A percentile compares a stretch with the other conserved stretches of the same genome.
phyloP scores from a whole-genome alignment of 345 rosid genomes.

The Ricinus communis region DNA sequence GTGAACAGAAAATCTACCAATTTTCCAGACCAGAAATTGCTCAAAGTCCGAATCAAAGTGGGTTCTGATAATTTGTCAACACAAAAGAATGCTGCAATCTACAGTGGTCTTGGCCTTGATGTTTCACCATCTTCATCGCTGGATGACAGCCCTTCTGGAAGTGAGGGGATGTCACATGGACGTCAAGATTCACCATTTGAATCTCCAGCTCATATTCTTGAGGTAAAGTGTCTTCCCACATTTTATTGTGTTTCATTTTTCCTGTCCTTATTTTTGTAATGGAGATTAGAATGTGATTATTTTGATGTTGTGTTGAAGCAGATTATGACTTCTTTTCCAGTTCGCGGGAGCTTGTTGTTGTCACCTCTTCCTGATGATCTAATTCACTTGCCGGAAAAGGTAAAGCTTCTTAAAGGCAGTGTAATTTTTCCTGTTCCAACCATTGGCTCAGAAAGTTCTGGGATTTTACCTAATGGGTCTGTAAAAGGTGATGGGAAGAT shows the following conservation, averaged over 20 bases:
- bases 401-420: constrained; percentile 36
- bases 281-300: constrained; percentile 23
- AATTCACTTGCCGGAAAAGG: constrained; percentile 48
- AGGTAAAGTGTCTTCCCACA: constrained; percentile 45
- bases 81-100: constrained; percentile 60
- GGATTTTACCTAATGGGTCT: constrained; percentile 28
- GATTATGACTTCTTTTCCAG: constrained; percentile 76
- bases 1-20: constrained; percentile 38
- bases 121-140: constrained; percentile 69
- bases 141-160: constrained; percentile 68
- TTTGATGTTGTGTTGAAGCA: constrained; percentile 44
- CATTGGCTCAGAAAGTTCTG: constrained; percentile 28
- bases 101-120: constrained; percentile 74
- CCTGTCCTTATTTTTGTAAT: background rate
- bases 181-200: constrained; percentile 46
- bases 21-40: constrained; percentile 56
- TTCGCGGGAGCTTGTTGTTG: constrained; percentile 46
- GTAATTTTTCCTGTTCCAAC: constrained; percentile 31
- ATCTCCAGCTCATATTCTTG: constrained; percentile 67
- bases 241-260: constrained; percentile 26
- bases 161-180: constrained; percentile 55
- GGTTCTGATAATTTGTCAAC: constrained; percentile 75
- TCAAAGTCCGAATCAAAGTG: constrained; percentile 75
- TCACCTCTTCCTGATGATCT: constrained; percentile 83
- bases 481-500: constrained; percentile 45